Percentiles rank a stretch among this genome's conserved stretches.
Evolutionary conservation across 805 yeast genomes (phyloP).

Genomic region (Candida fluviatilis): DNA sequence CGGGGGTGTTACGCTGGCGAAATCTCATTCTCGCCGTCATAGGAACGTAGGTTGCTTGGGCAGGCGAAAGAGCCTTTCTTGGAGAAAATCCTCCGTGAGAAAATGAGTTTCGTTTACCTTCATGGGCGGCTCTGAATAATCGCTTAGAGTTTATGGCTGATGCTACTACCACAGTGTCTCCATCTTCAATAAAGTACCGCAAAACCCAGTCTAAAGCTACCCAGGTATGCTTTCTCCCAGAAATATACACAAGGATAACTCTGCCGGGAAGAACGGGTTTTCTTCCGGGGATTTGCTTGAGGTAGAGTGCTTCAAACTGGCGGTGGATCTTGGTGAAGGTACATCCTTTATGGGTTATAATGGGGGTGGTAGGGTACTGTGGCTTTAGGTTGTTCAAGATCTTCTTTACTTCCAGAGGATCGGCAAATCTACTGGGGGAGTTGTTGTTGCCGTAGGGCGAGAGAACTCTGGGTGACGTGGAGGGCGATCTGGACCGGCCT

Average conservation of each 20-base stretch:
- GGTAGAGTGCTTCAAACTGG: conserved; percentile 44
- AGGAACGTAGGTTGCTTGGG: conserved; percentile 6
- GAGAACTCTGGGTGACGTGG: conserved; percentile 11
- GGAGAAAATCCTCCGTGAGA: conserved; percentile 5
- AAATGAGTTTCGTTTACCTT: conserved; percentile 8
- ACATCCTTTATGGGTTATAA: conserved; percentile 37
- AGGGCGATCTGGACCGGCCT: conserved; percentile 14
- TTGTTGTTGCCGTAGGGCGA: conserved; percentile 14
- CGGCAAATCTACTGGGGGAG: conserved; percentile 14
- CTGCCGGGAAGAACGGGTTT: conserved; percentile 47
- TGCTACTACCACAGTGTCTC: conserved; percentile 63
- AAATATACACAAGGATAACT: conserved; percentile 57
- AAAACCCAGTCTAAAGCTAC: conserved; percentile 73
- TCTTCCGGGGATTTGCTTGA: conserved; percentile 26
- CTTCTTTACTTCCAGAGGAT: conserved; percentile 3
- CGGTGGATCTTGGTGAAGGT: conserved; percentile 45
- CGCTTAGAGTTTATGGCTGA: conserved; percentile 40
- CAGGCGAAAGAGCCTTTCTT: conserved; percentile 13
- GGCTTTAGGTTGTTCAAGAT: conserved; percentile 1
- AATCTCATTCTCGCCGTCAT: conserved; percentile 28
- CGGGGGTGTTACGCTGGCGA: conserved; percentile 42
- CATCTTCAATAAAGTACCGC: conserved; percentile 50
- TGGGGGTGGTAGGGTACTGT: conserved; percentile 37
- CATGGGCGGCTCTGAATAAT: conserved; percentile 3
- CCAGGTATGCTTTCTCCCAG: conserved; percentile 79